Evolutionary conservation across 305 asterid genomes (phyloP), one percentile per base, ranked within the genome.

Genomic region (Fraxinus xanthoxyloides): DNA sequence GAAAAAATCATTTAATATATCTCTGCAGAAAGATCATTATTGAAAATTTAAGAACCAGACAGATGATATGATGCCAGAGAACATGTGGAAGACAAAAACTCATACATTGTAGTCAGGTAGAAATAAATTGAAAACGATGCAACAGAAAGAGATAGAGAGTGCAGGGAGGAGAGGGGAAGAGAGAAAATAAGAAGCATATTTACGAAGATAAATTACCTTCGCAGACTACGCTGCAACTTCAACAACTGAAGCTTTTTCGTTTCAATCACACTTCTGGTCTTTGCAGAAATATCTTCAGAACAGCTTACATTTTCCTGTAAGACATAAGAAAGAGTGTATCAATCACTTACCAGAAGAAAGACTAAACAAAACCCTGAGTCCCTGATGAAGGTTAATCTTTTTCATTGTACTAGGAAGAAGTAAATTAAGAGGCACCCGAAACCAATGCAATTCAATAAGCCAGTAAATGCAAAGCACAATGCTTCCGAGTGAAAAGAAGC

Each of bases 261-360:
- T 82, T 97, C 99, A 86, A 97, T 97, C 76, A 97, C 98, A 87
- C 98, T 97, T 87, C 88, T 97, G 31, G 99, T 97, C 89, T 97
- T 97, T 15, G 97, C 98, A 83, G 93, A 94, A 73, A 91, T 93
- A 87, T 97, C 94, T 86, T 93, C 97, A n/a, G 98, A 97, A 61
- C 98, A 93, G 89, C 97, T 92, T 82, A 93, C 98, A 82, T 85
- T 88, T 81, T 91, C 98, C 98, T 97, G 93, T 81, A 87, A 80
- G 70, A 86, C 56, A 78, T 17, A 56, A 67, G 40, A 59, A 0
- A 34, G 40, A 75, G 69, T 26, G 79, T 73, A 78, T 77, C 61
- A 80, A 36, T 73, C 72, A 78, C 74, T 36, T 75, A 43, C 79
- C 80, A 67, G 21, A 40, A 82, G 70, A 51, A 69, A 69, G 63